Conservation (phyloP, 2,329 filamentous ascomycete genomes). For the Scytalidium sp. region DNA sequence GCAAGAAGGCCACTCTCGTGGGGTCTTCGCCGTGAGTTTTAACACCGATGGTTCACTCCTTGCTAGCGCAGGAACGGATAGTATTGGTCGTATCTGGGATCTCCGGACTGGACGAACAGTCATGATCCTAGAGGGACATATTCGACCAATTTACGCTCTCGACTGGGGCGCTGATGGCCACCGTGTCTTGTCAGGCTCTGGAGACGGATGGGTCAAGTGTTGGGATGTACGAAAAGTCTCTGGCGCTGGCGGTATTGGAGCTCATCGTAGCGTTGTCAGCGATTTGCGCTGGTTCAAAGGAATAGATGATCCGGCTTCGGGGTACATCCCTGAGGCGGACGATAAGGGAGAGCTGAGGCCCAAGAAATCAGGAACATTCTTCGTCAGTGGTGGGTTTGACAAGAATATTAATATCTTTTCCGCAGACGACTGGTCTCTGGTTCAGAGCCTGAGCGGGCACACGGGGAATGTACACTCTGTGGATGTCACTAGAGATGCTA, state of each 20-base stretch:
- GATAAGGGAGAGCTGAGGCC: constrained; percentile 66
- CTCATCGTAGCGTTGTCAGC: constrained; percentile 86
- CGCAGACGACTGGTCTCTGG: constrained; percentile 90
- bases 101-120: constrained; percentile 86
- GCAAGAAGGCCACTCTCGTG: constrained; percentile 92
- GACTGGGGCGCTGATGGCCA: constrained; percentile 93
- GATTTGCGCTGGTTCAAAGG: constrained; percentile 95
- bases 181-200: constrained; percentile 87
- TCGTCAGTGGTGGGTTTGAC: constrained; percentile 89
- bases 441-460: constrained; percentile 86
- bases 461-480: constrained; percentile 88
- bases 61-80: constrained; percentile 90
- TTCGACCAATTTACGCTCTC: constrained; percentile 87
- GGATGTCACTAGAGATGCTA: constrained; percentile 81
- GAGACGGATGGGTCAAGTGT: constrained; percentile 94
- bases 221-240: constrained; percentile 94
- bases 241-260: constrained; percentile 79
- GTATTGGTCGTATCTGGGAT: constrained; percentile 95
- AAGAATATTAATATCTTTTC: constrained; percentile 95
- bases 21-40: constrained; percentile 87
- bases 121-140: constrained; percentile 86
- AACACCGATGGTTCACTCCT: constrained; percentile 88
- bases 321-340: constrained; percentile 55
- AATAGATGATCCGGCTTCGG: constrained; percentile 67
- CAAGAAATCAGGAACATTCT: constrained; percentile 87